Evolutionary conservation across 176 grass and related monocot species (phyloP), one percentile per base, ranked within the genome.

Genomic region (Avena atlantica): DNA sequence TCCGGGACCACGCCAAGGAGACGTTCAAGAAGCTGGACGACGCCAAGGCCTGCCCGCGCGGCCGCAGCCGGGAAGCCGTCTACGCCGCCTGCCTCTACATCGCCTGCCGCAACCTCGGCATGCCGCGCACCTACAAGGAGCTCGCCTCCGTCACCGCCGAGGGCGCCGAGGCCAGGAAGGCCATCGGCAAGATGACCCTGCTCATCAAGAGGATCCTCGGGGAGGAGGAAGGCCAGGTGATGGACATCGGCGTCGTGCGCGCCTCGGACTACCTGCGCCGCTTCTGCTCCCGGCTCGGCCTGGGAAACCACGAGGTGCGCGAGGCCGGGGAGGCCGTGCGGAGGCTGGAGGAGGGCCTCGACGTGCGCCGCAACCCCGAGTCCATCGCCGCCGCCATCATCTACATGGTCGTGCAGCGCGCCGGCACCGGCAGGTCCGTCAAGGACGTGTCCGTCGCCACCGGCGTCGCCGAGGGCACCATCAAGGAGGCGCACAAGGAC

Each of bases 31-130:
- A 36, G 81, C 48, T 91, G 45, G 80, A 80, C 9, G 85, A 87
- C 16, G 58, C 67, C 75, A 91, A 84, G 81, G 47, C 36, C 58
- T 64, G 75, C 58, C 75, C 85, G 1, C 23, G 68, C 19, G 66
- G 75, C 16, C 82, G 78, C 58, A 75, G 59, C 85, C 66, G 81
- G 2, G 85, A 87, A 59, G 48, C 71, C 2, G 53, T 91, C 89
- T 87, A 84, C 85, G 89, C 89, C 13, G 85, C 89, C 19, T 91
- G 89, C 89, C 80, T 91, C 67, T 91, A 16, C 89, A 42, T 91
- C 13, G 85, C 89, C 31, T 91, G 89, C 89, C 89, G 89, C 56
- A 74, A 91, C 85, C 74, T 87, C 58, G 89, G 89, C 57, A 91
- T 58, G 75, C 85, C 89, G 49, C 89, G 89, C 19, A 87, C 89